Evolutionary conservation across 352 stramenopile species (phyloP), one percentile per base, ranked within the genome.

Genomic region (Globisporangium paddicum): DNA sequence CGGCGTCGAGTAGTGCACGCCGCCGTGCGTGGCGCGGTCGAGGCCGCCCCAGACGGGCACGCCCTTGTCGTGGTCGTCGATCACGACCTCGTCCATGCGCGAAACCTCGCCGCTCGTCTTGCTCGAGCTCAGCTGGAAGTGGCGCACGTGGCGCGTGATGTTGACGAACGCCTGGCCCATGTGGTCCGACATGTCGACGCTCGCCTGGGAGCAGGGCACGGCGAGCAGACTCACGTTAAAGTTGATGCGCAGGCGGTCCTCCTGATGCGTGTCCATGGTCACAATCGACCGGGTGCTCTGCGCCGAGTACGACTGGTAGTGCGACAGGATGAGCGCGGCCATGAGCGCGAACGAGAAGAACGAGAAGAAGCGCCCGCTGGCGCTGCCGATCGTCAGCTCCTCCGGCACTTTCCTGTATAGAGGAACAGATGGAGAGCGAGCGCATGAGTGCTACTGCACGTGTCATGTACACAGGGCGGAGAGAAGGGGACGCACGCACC

Each of bases 141-240:
- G 82, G 46, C 82, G 82, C 45, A 94, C 82, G 60, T 94, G 80
- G 55, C 81, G 80, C 62, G 82, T 94, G 56, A 92, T 72, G 57
- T 92, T 94, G 19, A 77, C 70, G 49, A 90, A 87, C 28, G 60
- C 58, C 62, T 85, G 78, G 40, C 83, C 83, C 79, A 91, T 92
- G 68, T 89, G 72, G 71, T 94, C 82, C 59, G 82, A 80, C 50
- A 94, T 58, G 57, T 94, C 82, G 48, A 92, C 77, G 59, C 82
- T 92, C 26, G 81, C 80, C 57, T 82, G 71, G 19, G 72, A 56
- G 53, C 85, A 94, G 3, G 85, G 82, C 49, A 94, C 71, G 18
- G 82, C 74, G 49, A 89, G 71, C 44, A 94, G 55, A 63, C 78
- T 90, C 32, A 94, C 77, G 63, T 94, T 94, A 56, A 94, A 94